Percentiles rank a stretch among this genome's conserved stretches.
Evolutionary conservation across 176 grass and related monocot species (phyloP).

Genomic region (Tuctoria greenei): DNA sequence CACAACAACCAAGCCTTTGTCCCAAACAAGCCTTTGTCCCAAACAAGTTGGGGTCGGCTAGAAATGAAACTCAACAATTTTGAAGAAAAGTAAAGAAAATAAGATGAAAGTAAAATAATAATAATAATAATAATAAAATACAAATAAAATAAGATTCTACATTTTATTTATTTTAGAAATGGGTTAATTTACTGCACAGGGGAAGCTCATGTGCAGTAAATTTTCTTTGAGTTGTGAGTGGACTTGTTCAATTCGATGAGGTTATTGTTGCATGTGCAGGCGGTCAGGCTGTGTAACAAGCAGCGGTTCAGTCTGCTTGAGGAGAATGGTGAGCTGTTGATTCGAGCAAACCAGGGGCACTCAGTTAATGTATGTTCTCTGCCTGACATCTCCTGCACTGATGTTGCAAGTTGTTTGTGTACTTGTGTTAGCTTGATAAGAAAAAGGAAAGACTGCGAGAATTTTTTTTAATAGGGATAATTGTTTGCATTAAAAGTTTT

Average conservation of each 20-base stretch:
- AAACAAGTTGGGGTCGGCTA: too few species aligned
- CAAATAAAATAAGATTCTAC: too few species aligned
- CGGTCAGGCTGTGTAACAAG: slow-evolving; percentile 75
- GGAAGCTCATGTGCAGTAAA: too few species aligned
- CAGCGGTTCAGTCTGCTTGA: slow-evolving; percentile 84
- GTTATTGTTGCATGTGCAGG: slow-evolving; percentile 46
- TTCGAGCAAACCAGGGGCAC: slow-evolving; percentile 91
- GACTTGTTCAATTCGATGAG: neutral
- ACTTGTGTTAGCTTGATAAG: neutral
- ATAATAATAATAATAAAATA: too few species aligned
- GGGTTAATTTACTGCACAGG: too few species aligned
- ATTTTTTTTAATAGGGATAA: too few species aligned
- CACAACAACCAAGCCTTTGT: too few species aligned
- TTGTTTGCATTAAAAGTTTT: neutral
- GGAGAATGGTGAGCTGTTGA: slow-evolving; percentile 73
- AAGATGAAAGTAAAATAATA: too few species aligned
- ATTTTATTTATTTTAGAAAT: too few species aligned
- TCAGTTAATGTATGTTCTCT: slow-evolving; percentile 55
- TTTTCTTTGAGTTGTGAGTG: neutral
- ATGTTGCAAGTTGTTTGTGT: neutral
- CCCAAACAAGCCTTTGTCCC: too few species aligned
- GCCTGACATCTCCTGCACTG: neutral
- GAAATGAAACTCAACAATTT: too few species aligned
- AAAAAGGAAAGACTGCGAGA: neutral
- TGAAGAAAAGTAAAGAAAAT: too few species aligned